These are phyloP conservation scores for Xylaria curta DNA, from an alignment of 495 filamentous ascomycete species.

Conservation along the genomic window DNA sequence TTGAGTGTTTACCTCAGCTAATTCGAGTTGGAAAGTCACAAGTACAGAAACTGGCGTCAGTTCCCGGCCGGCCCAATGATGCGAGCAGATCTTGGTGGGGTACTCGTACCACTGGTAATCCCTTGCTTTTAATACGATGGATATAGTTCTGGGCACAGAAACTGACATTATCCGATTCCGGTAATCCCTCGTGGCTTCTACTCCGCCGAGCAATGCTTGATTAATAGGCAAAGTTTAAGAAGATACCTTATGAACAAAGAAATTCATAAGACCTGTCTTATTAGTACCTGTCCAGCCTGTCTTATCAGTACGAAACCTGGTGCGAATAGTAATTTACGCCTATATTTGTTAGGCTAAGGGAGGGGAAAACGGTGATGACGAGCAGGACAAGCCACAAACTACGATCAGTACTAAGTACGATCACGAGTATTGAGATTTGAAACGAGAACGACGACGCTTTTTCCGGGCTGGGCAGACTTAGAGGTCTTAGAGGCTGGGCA, in stretches of 20 bases:
- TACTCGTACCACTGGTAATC: neutral
- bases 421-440: constrained; percentile 3
- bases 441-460: constrained; percentile 15
- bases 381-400: neutral
- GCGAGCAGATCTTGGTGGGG: constrained; percentile 19
- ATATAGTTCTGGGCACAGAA: neutral
- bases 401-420: neutral
- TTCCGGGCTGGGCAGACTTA: constrained; percentile 11
- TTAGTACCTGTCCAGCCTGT: no score
- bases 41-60: neutral
- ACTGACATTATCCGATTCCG: constrained; percentile 4
- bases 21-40: neutral
- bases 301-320: neutral
- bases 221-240: neutral
- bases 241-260: neutral
- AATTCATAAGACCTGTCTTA: neutral
- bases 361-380: neutral
- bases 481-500: neutral
- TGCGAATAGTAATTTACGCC: neutral
- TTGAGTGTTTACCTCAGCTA: no score
- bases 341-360: neutral
- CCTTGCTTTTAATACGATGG: constrained; percentile 3
- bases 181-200: constrained; percentile 5
- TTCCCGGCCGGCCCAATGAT: neutral
- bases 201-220: neutral